phyloP scores from a whole-genome alignment of 345 rosid species.

The Pseudoturritis turrita region DNA sequence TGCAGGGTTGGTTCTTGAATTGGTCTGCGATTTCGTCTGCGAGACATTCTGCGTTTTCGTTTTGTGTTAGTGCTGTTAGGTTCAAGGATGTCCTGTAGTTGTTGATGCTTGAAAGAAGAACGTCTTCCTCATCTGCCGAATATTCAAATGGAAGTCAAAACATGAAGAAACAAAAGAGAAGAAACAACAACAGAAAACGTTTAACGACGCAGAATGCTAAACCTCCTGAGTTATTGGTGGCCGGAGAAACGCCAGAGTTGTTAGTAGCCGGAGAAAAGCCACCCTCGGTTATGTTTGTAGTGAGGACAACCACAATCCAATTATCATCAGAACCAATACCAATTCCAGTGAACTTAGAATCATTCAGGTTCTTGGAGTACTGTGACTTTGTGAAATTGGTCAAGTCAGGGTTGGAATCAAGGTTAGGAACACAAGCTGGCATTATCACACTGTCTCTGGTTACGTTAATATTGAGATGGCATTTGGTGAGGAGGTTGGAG shows the following conservation, averaged over 20 bases:
- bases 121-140: slow-evolving; percentile 58
- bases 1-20: slow-evolving; percentile 72
- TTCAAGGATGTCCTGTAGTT: slow-evolving; percentile 58
- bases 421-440: slow-evolving; percentile 86
- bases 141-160: slow-evolving; percentile 6
- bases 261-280: slow-evolving; percentile 36
- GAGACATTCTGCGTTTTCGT: slow-evolving; percentile 74
- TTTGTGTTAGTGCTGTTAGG: slow-evolving; percentile 46
- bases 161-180: slow-evolving; percentile 9
- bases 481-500: slow-evolving; percentile 45
- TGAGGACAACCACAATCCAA: slow-evolving; percentile 78
- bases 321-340: slow-evolving; percentile 69
- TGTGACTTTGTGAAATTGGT: slow-evolving; percentile 64
- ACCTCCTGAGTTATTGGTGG: not conserved
- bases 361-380: slow-evolving; percentile 52
- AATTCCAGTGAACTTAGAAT: slow-evolving; percentile 56
- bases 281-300: slow-evolving; percentile 63
- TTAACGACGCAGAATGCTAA: not conserved
- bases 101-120: slow-evolving; percentile 64
- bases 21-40: slow-evolving; percentile 70
- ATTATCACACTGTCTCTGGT: slow-evolving; percentile 59
- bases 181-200: not conserved
- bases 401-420: slow-evolving; percentile 50
- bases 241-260: slow-evolving; percentile 17
- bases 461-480: slow-evolving; percentile 57